Base-by-base conservation (phyloP, 2,329 filamentous ascomycete species). In the Pseudogymnoascus sp. region DNA sequence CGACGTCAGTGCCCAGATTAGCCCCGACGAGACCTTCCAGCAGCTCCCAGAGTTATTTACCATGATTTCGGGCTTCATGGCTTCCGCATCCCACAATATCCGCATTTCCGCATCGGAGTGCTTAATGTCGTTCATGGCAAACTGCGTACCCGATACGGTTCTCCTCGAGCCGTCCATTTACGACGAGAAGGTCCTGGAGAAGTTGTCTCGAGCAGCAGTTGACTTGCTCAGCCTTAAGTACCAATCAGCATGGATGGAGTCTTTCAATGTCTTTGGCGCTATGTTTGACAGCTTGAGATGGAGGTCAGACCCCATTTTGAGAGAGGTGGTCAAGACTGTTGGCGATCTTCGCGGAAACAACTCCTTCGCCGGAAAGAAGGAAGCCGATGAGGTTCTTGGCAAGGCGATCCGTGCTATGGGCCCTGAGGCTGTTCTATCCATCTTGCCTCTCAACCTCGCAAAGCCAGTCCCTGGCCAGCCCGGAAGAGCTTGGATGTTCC, bases 21-120 rank as follows among this genome's bases (percentile, higher is more conserved):
- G 91, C 68, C 88, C 93, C 2, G 89, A 96, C 63, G 92, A 97
- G 63, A 96, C 93, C 0, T 97, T 97, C 73, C 85, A 89, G 73
- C 96, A 95, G 70, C 78, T 99, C 2, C 93, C 95, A 0, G 88
- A 89, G 31, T 79, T 97, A 0, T 97, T 97, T 75, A 81, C 81
- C 63, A 83, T 93, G 80, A 84, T 97, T 1, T 83, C 90, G 7
- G 80, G 83, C 33, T 97, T 96, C 73, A 83, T 99, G 67, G 85
- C 90, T 57, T 96, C 93, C 0, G 85, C 90, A 0, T 93, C 93
- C 1, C 88, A 93, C 76, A 97, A 97, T 74, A 96, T 99, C 70
- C 87, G 95, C 65, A 85, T 96, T 33, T 97, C 95, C 2, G 91
- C 95, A 3, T 96, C 95, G 0, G 93, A 99, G 75, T 97, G 95